phyloP scores from a whole-genome alignment of 2,329 filamentous ascomycete genomes.

The Apiospora hydei region DNA sequence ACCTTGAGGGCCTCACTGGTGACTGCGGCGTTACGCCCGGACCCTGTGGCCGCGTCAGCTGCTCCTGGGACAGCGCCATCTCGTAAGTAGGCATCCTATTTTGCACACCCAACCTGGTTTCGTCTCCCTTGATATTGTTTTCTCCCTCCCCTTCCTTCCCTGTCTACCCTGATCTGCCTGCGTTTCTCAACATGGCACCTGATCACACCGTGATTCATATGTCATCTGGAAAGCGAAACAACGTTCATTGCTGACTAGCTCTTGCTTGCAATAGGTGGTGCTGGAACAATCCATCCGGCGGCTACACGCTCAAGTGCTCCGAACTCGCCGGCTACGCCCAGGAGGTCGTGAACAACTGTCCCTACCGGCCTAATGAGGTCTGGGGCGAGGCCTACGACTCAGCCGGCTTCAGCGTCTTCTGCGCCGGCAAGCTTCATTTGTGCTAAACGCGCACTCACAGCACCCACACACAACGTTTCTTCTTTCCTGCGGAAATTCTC shows the following conservation, averaged over 20 bases:
- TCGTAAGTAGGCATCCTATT: not conserved
- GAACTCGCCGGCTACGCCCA: not conserved
- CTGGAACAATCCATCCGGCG: not conserved
- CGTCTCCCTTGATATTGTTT: not conserved
- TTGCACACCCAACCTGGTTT: not conserved
- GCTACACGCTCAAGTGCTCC: not conserved
- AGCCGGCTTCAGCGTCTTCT: not conserved
- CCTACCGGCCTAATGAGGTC: not conserved
- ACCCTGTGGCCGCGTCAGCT: not conserved
- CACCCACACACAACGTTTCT: not conserved
- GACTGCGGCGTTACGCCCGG: not conserved
- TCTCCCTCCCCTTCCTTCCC: not conserved
- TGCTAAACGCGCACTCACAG: not conserved
- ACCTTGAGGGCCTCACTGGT: not conserved
- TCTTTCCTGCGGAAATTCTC: not conserved
- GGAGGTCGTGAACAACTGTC: not conserved
- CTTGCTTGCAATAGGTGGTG: not conserved
- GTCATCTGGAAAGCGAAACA: too few relatives aligned
- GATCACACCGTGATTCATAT: too few relatives aligned
- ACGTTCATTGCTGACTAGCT: not conserved
- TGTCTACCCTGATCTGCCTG: too few relatives aligned
- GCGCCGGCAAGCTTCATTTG: not conserved
- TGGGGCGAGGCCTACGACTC: not conserved
- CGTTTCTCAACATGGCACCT: too few relatives aligned
- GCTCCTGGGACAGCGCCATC: slow-evolving; percentile 9